Evolutionary conservation across 495 filamentous ascomycete species (phyloP).

Genomic region (Parachaetomium inaequale): DNA sequence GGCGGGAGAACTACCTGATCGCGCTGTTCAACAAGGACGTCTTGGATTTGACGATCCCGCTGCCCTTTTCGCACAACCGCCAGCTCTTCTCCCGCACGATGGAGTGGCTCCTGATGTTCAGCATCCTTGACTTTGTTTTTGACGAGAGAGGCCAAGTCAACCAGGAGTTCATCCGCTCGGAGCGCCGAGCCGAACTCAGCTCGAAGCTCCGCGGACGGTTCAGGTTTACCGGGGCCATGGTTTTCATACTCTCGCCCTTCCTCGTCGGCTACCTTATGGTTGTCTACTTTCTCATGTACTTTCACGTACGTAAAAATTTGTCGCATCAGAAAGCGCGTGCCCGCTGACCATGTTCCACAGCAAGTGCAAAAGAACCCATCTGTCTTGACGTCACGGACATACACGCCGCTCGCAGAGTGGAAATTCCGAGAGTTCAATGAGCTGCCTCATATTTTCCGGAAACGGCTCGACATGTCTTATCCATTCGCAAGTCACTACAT

Average conservation of each 20-base stretch:
- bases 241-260: constrained; percentile 79
- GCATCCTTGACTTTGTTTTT: constrained; percentile 91
- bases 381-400: constrained; percentile 70
- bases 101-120: constrained; percentile 84
- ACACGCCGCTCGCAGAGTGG: constrained; percentile 93
- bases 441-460: constrained; percentile 83
- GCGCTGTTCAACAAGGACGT: constrained; percentile 96
- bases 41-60: constrained; percentile 75
- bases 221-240: constrained; percentile 76
- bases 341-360: constrained; percentile 34
- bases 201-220: constrained; percentile 71
- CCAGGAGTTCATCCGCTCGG: constrained; percentile 76
- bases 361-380: constrained; percentile 93
- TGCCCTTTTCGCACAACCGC: constrained; percentile 76
- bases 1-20: constrained; percentile 93
- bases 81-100: constrained; percentile 77
- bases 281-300: constrained; percentile 88
- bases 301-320: constrained; percentile 57
- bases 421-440: constrained; percentile 99
- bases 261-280: constrained; percentile 77
- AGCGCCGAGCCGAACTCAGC: constrained; percentile 73
- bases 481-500: constrained; percentile 89
- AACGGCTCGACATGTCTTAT: constrained; percentile 88
- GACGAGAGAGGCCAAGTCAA: constrained; percentile 80
- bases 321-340: neutral